Evolutionary conservation across 192 early-diverging fungal species (phyloP), one percentile per base, ranked within the genome.

Genomic region (Coemansia sp.): DNA sequence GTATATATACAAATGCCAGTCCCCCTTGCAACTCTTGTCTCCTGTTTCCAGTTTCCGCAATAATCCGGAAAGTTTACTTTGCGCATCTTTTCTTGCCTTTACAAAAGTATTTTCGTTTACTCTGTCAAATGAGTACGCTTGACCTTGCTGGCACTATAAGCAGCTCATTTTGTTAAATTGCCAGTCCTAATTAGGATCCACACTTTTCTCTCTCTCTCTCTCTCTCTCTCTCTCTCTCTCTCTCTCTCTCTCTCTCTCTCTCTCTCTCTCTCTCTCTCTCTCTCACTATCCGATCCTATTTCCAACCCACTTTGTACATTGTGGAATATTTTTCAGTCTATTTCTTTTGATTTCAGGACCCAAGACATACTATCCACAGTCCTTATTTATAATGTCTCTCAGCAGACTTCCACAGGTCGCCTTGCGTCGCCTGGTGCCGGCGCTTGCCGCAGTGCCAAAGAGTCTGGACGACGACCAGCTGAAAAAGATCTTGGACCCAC

Each of bases 381-480:
- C 15, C 30, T 2, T 39, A 31, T 21, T 8, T 13, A 51, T 13
- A 65, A 79, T 82, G 80, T 82, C 80, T 39, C 80, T 82, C 8
- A 82, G 80, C 56, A 70, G 80, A 62, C 49, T 82, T 26, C 80
- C 75, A 34, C 80, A 82, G 68, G 75, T 82, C 18, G 80, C 80
- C n/a, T 48, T 82, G 70, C 80, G 80, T 25, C 80, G 80, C 40
- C 67, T 82, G 21, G 60, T 82, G 52, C 80, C 80, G 21, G 80
- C 80, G 8, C 73, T 82, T 20, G 67, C 80, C 18, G 71, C 68
- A 3, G 71, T 77, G 64, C 80, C 80, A 23, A 82, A 77, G 74
- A 82, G 70, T 48, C 55, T 77, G 15, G 80, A 82, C 68, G 80
- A 82, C 58, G 80, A 82, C 58, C 80, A 82, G 64, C 62, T 82